These are phyloP conservation scores for Talaromyces sp. DNA, from an alignment of 2,329 filamentous ascomycete genomes.

Conservation along the genomic window DNA sequence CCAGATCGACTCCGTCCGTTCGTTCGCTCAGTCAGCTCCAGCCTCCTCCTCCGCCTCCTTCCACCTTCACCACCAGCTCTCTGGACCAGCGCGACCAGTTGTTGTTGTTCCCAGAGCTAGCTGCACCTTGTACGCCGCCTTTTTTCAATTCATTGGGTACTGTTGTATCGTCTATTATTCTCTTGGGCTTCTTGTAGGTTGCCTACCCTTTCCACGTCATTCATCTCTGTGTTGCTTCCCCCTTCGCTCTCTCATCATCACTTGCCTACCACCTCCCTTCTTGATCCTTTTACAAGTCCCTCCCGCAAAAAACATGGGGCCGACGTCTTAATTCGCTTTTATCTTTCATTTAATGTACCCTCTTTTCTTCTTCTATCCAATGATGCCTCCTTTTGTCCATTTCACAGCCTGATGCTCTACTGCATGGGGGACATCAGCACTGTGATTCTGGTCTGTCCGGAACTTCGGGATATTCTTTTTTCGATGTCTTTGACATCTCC, in stretches of 20 bases:
- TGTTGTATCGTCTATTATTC: constrained; percentile 15
- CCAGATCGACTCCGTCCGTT: neutral
- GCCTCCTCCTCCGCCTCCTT: neutral
- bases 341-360: neutral
- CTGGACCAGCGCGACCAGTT: neutral
- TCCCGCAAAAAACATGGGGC: neutral
- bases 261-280: constrained; percentile 2
- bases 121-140: neutral
- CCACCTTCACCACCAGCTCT: neutral
- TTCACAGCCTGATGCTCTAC: neutral
- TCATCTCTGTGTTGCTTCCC: constrained; percentile 14
- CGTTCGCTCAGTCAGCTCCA: neutral
- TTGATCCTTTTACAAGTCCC: constrained; percentile 1
- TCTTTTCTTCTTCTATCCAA: constrained; percentile 3
- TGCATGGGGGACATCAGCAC: neutral
- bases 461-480: neutral
- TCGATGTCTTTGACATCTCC: neutral
- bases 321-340: neutral
- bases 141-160: constrained; percentile 11
- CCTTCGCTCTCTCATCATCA: constrained; percentile 5
- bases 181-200: constrained; percentile 41
- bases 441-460: neutral
- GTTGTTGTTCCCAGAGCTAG: neutral
- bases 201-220: constrained; percentile 27
- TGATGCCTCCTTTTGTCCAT: neutral